These are phyloP conservation scores for Scutellaria minor DNA, from an alignment of 257 asterid genomes.

Conservation along the genomic window DNA sequence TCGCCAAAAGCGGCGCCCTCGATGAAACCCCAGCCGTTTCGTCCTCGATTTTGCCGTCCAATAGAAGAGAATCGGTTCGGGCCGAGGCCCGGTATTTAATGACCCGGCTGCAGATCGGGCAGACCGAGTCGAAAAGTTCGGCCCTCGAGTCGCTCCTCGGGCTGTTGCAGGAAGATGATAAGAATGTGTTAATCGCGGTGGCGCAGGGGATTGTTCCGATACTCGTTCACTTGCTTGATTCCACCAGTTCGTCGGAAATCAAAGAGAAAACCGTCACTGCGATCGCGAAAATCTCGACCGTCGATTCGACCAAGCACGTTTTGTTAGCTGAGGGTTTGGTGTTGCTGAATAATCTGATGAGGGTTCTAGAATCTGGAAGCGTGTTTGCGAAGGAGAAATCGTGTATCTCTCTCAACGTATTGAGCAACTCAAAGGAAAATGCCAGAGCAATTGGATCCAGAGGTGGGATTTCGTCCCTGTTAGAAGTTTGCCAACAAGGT, in stretches of 20 bases:
- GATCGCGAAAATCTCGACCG: constrained; percentile 70
- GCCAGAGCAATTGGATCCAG: constrained; percentile 89
- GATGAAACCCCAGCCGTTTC: constrained; percentile 36
- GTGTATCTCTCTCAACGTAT: constrained; percentile 62
- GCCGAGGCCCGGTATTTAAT: constrained; percentile 68
- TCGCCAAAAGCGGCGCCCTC: constrained; percentile 56
- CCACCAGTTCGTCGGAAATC: constrained; percentile 64
- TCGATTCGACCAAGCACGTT: constrained; percentile 68
- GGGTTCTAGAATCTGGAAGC: constrained; percentile 88
- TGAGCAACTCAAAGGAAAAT: constrained; percentile 80
- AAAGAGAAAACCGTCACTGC: constrained; percentile 76
- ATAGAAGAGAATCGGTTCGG: constrained; percentile 58
- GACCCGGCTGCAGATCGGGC: constrained; percentile 92
- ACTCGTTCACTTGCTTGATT: constrained; percentile 72
- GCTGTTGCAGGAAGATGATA: constrained; percentile 77
- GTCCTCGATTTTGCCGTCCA: constrained; percentile 32
- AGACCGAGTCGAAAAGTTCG: constrained; percentile 69
- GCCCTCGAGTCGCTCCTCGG: constrained; percentile 72
- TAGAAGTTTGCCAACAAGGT: constrained; percentile 77
- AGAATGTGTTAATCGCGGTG: constrained; percentile 71
- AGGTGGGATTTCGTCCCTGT: constrained; percentile 82
- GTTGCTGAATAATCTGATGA: constrained; percentile 61
- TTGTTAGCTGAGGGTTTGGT: constrained; percentile 71
- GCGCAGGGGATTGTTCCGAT: constrained; percentile 86
- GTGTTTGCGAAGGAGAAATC: constrained; percentile 80